Conservation (phyloP, 495 filamentous ascomycete species). For the Sabuloglossum arenarium region DNA sequence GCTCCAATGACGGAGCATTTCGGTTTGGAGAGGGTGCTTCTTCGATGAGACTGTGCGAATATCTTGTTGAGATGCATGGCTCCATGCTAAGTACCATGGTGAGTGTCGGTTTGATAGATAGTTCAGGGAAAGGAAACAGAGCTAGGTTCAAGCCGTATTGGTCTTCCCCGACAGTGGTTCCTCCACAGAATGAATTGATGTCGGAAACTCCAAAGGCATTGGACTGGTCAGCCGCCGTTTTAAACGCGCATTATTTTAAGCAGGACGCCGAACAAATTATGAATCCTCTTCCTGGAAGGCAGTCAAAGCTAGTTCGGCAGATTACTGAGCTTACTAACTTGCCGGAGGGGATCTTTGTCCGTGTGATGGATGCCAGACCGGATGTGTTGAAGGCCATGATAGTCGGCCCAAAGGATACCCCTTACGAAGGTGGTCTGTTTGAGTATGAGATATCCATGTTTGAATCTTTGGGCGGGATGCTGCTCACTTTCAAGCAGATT, state of each 20-base stretch:
- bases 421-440: constrained; percentile 40
- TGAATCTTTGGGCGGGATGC: neutral
- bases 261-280: neutral
- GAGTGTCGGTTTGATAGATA: neutral
- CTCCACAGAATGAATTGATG: neutral
- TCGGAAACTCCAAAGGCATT: neutral
- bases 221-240: neutral
- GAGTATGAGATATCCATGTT: constrained; percentile 16
- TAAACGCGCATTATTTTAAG: neutral
- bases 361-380: constrained; percentile 27
- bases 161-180: neutral
- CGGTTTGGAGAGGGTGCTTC: neutral
- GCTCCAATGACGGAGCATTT: neutral
- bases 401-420: constrained; percentile 31
- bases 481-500: neutral
- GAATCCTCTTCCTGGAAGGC: neutral
- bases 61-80: neutral
- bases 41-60: neutral
- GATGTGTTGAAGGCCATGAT: constrained; percentile 41
- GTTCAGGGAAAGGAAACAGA: neutral
- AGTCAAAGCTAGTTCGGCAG: neutral
- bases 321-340: constrained; percentile 12
- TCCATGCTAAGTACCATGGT: neutral
- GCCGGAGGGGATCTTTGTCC: constrained; percentile 37
- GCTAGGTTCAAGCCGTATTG: neutral